A percentile compares a stretch with the other conserved stretches of the same genome.
Conservation (phyloP, 352 stramenopile species). For the Phytophthora colocasiae region DNA sequence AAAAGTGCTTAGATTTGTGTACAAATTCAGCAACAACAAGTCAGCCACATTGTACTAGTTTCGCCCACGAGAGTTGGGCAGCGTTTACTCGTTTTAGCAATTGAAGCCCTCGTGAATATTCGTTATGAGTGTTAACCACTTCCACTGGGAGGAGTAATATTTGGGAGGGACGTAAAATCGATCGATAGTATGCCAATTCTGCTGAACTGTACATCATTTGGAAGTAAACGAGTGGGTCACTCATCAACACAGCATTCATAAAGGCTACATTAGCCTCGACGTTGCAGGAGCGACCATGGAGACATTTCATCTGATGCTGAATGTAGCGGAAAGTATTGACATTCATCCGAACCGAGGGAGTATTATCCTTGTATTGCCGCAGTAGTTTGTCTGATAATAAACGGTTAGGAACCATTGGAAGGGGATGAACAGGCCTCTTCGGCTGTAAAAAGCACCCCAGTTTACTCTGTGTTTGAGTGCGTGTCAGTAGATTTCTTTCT, state of each 20-base stretch:
- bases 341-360: conserved; percentile 6
- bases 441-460: not conserved
- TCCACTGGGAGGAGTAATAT: conserved; percentile 19
- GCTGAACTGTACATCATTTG: not conserved
- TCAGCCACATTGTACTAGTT: conserved; percentile 29
- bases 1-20: too few species aligned
- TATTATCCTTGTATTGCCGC: conserved; percentile 9
- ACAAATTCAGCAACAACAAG: too few species aligned
- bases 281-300: conserved; percentile 20
- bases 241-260: conserved; percentile 51
- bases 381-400: conserved; percentile 4
- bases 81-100: conserved; percentile 9
- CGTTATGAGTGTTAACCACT: conserved; percentile 11
- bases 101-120: conserved; percentile 16
- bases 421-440: not conserved
- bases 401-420: not conserved
- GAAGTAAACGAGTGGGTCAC: conserved; percentile 41
- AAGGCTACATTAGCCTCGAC: conserved; percentile 41
- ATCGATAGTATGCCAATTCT: conserved; percentile 28
- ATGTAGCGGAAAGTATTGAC: conserved; percentile 26
- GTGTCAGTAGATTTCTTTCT: conserved; percentile 4
- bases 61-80: conserved; percentile 12
- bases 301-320: conserved; percentile 35
- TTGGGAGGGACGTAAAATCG: conserved; percentile 1
- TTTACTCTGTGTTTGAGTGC: not conserved